These are phyloP conservation scores for Saturnispora zaruensis DNA, from an alignment of 805 yeast genomes.

Conservation along the genomic window DNA sequence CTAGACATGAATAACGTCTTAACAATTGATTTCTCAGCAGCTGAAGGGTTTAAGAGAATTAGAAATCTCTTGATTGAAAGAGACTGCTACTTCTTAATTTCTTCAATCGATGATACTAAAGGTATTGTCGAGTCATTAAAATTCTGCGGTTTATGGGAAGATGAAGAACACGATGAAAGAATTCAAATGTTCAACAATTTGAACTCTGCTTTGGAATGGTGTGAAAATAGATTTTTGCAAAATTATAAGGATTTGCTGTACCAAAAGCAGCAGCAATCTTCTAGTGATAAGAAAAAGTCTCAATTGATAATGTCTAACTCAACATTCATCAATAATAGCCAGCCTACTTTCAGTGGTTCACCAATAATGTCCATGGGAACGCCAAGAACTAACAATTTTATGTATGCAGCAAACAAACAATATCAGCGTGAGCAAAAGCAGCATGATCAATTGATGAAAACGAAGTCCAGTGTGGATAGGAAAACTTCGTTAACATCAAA, in stretches of 20 bases:
- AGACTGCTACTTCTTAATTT: constrained; percentile 61
- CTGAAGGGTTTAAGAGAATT: constrained; percentile 87
- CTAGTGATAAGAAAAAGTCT: constrained; percentile 10
- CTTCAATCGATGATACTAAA: constrained; percentile 65
- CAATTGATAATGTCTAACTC: constrained; percentile 10
- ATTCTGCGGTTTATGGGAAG: constrained; percentile 75
- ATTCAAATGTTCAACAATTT: constrained; percentile 67
- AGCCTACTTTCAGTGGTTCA: constrained; percentile 2
- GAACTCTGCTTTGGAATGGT: constrained; percentile 90
- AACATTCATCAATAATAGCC: constrained; percentile 8
- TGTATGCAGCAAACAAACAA: constrained; percentile 42
- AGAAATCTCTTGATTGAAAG: constrained; percentile 67
- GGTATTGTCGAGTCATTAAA: constrained; percentile 60
- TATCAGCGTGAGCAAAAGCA: constrained; percentile 25
- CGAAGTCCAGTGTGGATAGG: constrained; percentile 9
- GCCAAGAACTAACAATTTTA: constrained; percentile 45
- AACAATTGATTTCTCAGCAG: constrained; percentile 86
- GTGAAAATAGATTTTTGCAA: constrained; percentile 80
- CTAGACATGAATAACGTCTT: constrained; percentile 78
- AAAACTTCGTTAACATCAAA: constrained; percentile 11
- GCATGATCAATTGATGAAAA: constrained; percentile 25
- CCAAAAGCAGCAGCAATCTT: not conserved
- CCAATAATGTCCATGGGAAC: constrained; percentile 32
- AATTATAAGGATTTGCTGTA: constrained; percentile 38
- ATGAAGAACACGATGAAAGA: constrained; percentile 34